These are phyloP conservation scores for Priceomyces fermenticarens DNA, from an alignment of 805 yeast species.

Conservation along the genomic window DNA sequence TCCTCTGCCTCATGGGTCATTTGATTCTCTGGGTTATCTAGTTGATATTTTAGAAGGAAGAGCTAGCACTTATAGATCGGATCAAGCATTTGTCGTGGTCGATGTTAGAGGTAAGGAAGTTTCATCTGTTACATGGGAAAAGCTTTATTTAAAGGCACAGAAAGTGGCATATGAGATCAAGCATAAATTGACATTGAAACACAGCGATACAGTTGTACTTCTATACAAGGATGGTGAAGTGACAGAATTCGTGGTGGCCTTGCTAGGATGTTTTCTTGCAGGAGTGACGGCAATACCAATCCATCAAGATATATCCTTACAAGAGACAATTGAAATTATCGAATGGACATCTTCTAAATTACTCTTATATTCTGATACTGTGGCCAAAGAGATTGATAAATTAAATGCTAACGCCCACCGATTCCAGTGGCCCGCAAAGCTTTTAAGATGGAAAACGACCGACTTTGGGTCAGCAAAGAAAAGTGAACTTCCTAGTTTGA, in stretches of 20 bases:
- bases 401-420: conserved; percentile 35
- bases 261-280: conserved; percentile 89
- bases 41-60: conserved; percentile 72
- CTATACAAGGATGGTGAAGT: conserved; percentile 83
- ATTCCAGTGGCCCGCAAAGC: conserved; percentile 70
- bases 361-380: conserved; percentile 77
- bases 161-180: conserved; percentile 82
- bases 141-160: conserved; percentile 75
- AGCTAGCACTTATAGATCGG: conserved; percentile 58
- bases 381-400: conserved; percentile 71
- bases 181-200: conserved; percentile 67
- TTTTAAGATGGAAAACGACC: conserved; percentile 76
- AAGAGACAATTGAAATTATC: conserved; percentile 71
- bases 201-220: conserved; percentile 80
- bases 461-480: conserved; percentile 69
- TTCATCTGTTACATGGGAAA: conserved; percentile 82
- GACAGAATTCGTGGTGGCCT: conserved; percentile 79
- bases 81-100: conserved; percentile 67
- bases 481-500: conserved; percentile 30
- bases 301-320: conserved; percentile 64
- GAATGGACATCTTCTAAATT: conserved; percentile 71
- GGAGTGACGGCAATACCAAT: conserved; percentile 95
- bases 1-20: conserved; percentile 16
- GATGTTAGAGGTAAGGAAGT: conserved; percentile 82
- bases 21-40: conserved; percentile 40